Conservation (phyloP, 169 alveolate species). For the Cryptosporidium parvum region DNA sequence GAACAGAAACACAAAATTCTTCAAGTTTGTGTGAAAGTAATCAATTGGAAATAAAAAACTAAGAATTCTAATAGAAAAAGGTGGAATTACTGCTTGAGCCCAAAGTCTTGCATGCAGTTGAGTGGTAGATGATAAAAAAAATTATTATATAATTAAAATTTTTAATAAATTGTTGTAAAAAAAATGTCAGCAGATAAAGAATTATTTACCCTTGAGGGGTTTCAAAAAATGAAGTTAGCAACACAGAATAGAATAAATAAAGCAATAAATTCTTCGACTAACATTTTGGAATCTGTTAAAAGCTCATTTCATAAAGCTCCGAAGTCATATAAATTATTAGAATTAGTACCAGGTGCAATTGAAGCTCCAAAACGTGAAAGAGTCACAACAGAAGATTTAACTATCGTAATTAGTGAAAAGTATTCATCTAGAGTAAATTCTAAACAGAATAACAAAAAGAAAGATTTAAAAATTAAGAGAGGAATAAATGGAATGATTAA, state of each 20-base stretch:
- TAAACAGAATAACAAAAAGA: constrained; percentile 8
- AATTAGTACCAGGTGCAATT: constrained; percentile 48
- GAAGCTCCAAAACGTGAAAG: constrained; percentile 57
- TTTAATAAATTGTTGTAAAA: not conserved
- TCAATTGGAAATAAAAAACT: not conserved
- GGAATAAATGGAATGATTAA: constrained; percentile 47
- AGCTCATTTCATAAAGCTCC: constrained; percentile 25
- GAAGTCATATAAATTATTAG: constrained; percentile 29
- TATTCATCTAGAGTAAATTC: constrained; percentile 36
- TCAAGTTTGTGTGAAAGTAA: not conserved
- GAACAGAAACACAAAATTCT: not conserved
- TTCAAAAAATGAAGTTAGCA: not conserved
- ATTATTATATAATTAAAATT: not conserved
- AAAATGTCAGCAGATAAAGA: constrained; percentile 25
- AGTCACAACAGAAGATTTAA: not conserved
- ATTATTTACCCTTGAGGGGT: constrained; percentile 21
- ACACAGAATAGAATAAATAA: constrained; percentile 32
- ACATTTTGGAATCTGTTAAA: constrained; percentile 37
- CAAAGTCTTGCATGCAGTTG: not conserved
- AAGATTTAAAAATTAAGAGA: constrained; percentile 30
- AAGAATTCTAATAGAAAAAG: not conserved
- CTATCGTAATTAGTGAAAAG: constrained; percentile 31
- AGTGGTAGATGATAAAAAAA: not conserved
- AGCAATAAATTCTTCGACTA: constrained; percentile 54
- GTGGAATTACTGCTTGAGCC: not conserved